Evolutionary conservation across 2,329 filamentous ascomycete genomes (phyloP), one percentile per base, ranked within the genome.

Genomic region (Colletotrichum caudatum): DNA sequence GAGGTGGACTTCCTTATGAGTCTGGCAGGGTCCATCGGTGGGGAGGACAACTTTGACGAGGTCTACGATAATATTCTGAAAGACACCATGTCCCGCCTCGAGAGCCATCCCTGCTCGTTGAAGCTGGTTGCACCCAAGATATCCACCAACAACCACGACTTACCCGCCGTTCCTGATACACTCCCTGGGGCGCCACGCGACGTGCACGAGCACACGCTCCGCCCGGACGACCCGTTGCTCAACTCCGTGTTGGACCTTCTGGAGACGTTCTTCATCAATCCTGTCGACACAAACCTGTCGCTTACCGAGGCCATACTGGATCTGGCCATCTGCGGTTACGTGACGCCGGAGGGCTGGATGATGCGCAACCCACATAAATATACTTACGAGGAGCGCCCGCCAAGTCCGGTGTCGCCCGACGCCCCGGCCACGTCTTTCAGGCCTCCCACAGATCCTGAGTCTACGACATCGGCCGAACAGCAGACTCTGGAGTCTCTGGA

Each of bases 281-380:
- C 94, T 3, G 91, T 98, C 3, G 94, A 98, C 76, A 95, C 93
- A 3, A 99, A 99, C 76, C 84, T 99, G 4, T 93, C 92, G 0
- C 85, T 98, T 1, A 98, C 95, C 0, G 93, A 97, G 76, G 89
- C 93, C 0, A 85, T 98, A 54, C 88, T 97, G 37, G 92, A 94
- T 74, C 85, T 99, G 51, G 93, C 93, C 14, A 90, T 93, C 0
- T 98, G 96, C 76, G 93, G 94, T 7, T 93, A 93, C 74, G 92
- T 97, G 78, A 90, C 91, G 26, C 86, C 98, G 16, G 94, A 98
- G 77, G 93, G 93, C n/a, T 99, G 96, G 95, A 84, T 98, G 39
- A 84, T 95, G 7, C 91, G 94, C 20, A 90, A 92, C 64, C 92
- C 93, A 5, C 85, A 83, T n/a, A 86, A 84, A 71, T 93, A 91